These are phyloP conservation scores for Macrolepiota albuminosa DNA, from an alignment of 768 basidiomycete species.

Conservation along the genomic window DNA sequence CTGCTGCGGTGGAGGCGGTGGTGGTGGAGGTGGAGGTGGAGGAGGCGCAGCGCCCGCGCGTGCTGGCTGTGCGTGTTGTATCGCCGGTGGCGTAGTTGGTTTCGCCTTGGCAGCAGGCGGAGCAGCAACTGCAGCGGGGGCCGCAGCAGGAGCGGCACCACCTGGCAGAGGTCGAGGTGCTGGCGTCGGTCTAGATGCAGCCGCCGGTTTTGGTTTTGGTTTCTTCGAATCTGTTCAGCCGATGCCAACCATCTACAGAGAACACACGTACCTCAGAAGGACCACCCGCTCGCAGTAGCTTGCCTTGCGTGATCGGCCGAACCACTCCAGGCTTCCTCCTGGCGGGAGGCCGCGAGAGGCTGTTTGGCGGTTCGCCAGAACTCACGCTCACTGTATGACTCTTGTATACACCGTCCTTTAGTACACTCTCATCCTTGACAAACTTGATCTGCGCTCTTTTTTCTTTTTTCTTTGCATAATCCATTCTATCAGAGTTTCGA, in stretches of 20 bases:
- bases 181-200: constrained; percentile 48
- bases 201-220: constrained; percentile 39
- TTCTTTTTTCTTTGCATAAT: constrained; percentile 96
- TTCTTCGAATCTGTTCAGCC: neutral
- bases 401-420: constrained; percentile 84
- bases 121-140: constrained; percentile 25
- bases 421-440: constrained; percentile 82
- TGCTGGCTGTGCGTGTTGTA: constrained; percentile 24
- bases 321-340: constrained; percentile 85
- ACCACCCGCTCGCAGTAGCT: constrained; percentile 72
- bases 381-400: constrained; percentile 85
- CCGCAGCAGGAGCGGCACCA: constrained; percentile 37
- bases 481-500: constrained; percentile 45
- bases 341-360: constrained; percentile 78
- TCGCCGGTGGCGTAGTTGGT: constrained; percentile 20
- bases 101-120: constrained; percentile 22
- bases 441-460: constrained; percentile 87
- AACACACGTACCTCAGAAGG: constrained; percentile 48
- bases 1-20: constrained; percentile 26
- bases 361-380: constrained; percentile 81
- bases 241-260: neutral
- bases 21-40: constrained; percentile 28
- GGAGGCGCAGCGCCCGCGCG: constrained; percentile 18
- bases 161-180: constrained; percentile 62
- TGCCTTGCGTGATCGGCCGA: constrained; percentile 81